Base-by-base conservation (phyloP, 768 basidiomycete species). In the Pulveroboletus sp. region DNA sequence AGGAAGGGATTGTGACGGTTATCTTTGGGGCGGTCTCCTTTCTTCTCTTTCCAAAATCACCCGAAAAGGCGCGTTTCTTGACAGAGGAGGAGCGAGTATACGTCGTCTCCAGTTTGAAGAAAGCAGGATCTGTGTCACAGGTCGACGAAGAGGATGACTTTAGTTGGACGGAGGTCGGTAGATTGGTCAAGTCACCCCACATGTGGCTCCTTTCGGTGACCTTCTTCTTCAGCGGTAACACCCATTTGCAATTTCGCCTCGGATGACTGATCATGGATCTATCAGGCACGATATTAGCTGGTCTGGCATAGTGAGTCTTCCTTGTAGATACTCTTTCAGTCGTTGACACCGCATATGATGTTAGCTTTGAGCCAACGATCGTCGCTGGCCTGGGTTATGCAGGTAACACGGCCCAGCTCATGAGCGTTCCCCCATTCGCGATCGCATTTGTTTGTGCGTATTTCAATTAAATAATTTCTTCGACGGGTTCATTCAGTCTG, bases 331-430 rank as follows among this genome's bases (percentile, higher is more conserved):
- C 7, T 49, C 11, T 38, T 72, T 31, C 35, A 73, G 1, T 68
- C 70, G 43, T 71, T 54, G 31, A 76, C 14, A 71, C 76, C 17
- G 27, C 6, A n/a, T 11, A 17, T 45, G 45, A 54, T 65, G 55
- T 45, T 31, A 81, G 87, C 60, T 91, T 91, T 67, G 71, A 80
- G 6, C 88, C 88, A 8, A 81, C 83, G 6, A 86, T 91, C 65
- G 79, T 90, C 6, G 71, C 78, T 29, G 70, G 74, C 9, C 74
- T 86, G 3, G 84, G 83, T 26, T 83, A 77, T 59, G 70, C 73
- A 2, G 73, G 76, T 1, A 70, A 73, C 24, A 63, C 69, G 17
- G 78, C 81, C 4, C 83, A 42, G 29, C 0, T 42, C 5, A 42
- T 42, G 41, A 42, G 41, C 13, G 82, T 85, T 1, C 74, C 74